Evolutionary conservation across 345 rosid genomes (phyloP).

Genomic region (Adansonia digitata): DNA sequence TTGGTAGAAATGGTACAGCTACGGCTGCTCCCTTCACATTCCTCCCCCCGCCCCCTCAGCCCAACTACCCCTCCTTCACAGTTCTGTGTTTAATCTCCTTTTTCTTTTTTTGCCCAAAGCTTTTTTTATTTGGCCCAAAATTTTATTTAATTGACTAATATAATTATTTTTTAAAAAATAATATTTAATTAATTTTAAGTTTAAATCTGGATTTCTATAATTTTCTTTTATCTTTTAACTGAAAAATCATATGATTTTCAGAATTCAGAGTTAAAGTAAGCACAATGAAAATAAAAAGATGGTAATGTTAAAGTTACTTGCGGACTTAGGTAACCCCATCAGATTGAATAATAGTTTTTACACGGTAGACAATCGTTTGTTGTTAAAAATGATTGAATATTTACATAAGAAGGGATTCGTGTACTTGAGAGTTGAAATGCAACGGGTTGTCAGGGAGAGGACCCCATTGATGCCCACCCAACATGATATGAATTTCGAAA

Average conservation of each 20-base stretch:
- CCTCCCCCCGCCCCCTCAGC: too few relatives aligned
- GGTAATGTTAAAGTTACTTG: neutral
- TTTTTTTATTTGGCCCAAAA: too few relatives aligned
- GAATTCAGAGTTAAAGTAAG: neutral
- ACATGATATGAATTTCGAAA: neutral
- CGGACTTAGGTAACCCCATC: neutral
- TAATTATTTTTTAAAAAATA: too few relatives aligned
- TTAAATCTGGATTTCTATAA: too few relatives aligned
- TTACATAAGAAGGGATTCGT: neutral
- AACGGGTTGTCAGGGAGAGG: neutral
- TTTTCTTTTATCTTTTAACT: too few relatives aligned
- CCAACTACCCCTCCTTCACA: neutral
- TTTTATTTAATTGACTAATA: too few relatives aligned
- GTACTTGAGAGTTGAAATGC: slow-evolving; percentile 1
- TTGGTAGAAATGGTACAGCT: neutral
- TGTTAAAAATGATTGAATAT: too few relatives aligned
- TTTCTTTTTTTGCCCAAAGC: too few relatives aligned
- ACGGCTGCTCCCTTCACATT: neutral
- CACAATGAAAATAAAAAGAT: neutral
- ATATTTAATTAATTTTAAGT: too few relatives aligned
- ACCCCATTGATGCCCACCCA: neutral
- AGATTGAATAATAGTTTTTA: neutral
- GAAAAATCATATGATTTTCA: too few relatives aligned
- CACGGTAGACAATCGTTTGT: neutral
- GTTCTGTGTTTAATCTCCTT: neutral